Base-by-base conservation (phyloP, 495 filamentous ascomycete genomes). In the Penicillium coprophilum region DNA sequence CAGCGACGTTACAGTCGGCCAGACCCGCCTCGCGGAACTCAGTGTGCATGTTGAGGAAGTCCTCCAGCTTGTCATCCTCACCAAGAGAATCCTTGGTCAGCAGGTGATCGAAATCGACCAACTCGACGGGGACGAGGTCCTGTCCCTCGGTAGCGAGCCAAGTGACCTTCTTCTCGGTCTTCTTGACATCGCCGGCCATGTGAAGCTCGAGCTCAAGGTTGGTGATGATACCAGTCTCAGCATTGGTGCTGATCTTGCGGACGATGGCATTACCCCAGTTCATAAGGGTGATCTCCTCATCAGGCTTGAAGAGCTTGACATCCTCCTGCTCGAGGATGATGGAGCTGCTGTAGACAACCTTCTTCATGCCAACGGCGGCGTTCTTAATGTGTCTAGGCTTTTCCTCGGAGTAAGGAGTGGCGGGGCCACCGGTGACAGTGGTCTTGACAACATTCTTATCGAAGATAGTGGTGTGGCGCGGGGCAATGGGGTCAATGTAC, bases 271-370 rank as follows among this genome's bases (percentile, higher is more conserved):
- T 96, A 61, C 92, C 92, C 92, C 92, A 96, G 66, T 85, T 87
- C 92, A 96, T 97, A 24, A 96, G 79, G 0, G 92, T 97, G 62
- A 97, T 90, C 70, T 96, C 92, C 75, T 97, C 92, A 61, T 88
- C 86, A 55, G 88, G 82, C 61, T 82, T 85, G 76, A 96, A 94
- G 46, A 76, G 80, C 71, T 87, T 83, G 57, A 87, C 92, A 62
- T 97, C 92, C 43, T 80, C 88, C 72, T 96, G 92, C 66, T 96
- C 92, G 43, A 97, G 74, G 30, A 94, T 69, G 57, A 96, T 77
- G 23, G 82, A 77, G 47, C 79, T 73, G 62, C 85, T 87, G 67
- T 85, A 94, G 11, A 81, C 80, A 4, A 96, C 90, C 71, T 90
- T 89, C 82, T 96, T 96, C 54, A 76, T 86, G 44, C 92, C 92